Base-by-base conservation (phyloP, 2,329 filamentous ascomycete species). In the Colletotrichum falcatum region DNA sequence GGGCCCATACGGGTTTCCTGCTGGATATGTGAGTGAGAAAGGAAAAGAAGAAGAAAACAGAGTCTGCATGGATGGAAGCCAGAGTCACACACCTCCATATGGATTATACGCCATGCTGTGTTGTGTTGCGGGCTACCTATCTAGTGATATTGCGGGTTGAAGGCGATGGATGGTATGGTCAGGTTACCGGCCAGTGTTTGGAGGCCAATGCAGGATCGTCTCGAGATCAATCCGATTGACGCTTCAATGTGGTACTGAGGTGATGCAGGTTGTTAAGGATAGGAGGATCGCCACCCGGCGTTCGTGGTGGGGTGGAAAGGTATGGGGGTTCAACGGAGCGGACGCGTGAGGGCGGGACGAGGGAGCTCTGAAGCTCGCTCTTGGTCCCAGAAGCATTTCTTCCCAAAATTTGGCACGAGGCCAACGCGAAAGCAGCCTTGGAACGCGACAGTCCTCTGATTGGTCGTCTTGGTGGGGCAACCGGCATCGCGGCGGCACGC, bases 1-100 rank as follows among this genome's bases (percentile, higher is more conserved):
- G 69, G 89, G 87, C 77, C 91, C 92, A 84, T 94, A 97, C 59
- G 89, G 88, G 80, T 85, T 86, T 58, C 77, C 78, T 79, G 66
- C 12, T 39, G 54, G 16, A 30, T 20, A 54, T 54, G 46, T 56
- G 49, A 51, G 83, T 73, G 28, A 72, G 62, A 53, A 69, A 7
- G 7, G 4, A n/a, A n/a, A n/a, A n/a, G n/a, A n/a, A n/a, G n/a
- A n/a, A n/a, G n/a, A n/a, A n/a, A 35, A 30, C 11, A n/a, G 61
- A 55, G 23, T 14, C 30, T 28, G 16, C 59, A 37, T 28, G 61
- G 30, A 18, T n/a, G 35, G 63, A 26, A 60, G 35, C 77, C 81
- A 39, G 20, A 18, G 3, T 5, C 16, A 42, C 49, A 74, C 77
- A 87, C 85, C 85, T 82, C 87, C 87, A 73, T 90, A 90, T n/a